Evolutionary conservation across 2,329 filamentous ascomycete genomes (phyloP), one percentile per base, ranked within the genome.

Genomic region (Stagonosporopsis chrysanthemi): DNA sequence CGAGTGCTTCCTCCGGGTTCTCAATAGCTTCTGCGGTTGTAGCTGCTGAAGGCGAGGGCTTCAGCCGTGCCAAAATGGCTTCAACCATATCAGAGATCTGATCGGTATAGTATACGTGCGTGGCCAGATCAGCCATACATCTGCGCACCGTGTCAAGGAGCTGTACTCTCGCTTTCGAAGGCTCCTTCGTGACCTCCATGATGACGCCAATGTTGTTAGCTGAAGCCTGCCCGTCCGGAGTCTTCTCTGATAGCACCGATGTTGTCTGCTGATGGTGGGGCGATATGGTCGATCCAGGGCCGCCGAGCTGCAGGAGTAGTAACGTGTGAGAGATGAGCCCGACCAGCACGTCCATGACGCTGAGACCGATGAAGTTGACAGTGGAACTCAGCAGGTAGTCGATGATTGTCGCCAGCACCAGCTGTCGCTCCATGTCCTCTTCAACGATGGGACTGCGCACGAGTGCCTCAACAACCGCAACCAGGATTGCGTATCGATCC

Each of bases 71-170:
- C 15, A 98, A 79, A 41, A 98, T 88, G 0, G 91, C 87, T 19
- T 88, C 85, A 48, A 97, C 87, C 92, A 98, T 97, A 76, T 99
- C 95, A 1, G 90, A 88, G 52, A 98, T 91, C 76, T 99, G 95
- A 67, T 98, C 94, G 1, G 91, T 91, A 74, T 99, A 99, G 80
- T 99, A 99, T 29, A 97, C 88, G 71, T 99, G 95, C 0, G 91
- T 97, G 2, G 93, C 92, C 26, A 99, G 81, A 72, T 93, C 87
- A n/a, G 92, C 92, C 60, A 97, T 92, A 77, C 91, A 96, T 65
- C 86, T 83, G 73, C 95, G 89, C 15, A 98, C 83, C 29, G 88
- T 85, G 31, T 81, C 76, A 26, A 97, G 79, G 15, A 97, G 81
- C 64, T 88, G 84, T 61, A 83, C 82, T 46, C 88, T 84, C 15